phyloP scores from a whole-genome alignment of 371 early-diverging fungal species.

The Haplosporangium sp. region DNA sequence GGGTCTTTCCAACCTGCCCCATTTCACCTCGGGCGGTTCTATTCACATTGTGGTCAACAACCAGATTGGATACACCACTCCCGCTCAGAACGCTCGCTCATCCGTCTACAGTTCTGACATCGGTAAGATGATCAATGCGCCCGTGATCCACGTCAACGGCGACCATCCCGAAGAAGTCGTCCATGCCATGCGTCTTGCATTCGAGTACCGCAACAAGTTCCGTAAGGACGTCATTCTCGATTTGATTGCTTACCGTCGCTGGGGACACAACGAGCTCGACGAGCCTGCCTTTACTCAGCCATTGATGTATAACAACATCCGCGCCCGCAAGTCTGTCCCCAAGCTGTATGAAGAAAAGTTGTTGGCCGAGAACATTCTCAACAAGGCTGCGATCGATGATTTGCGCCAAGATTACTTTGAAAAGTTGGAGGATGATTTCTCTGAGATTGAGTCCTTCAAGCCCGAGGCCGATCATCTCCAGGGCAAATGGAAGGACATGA shows the following conservation, averaged over 20 bases:
- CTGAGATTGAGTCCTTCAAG: slow-evolving; percentile 64
- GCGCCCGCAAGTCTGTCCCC: slow-evolving; percentile 85
- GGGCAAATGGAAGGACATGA: slow-evolving; percentile 79
- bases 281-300: slow-evolving; percentile 98
- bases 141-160: slow-evolving; percentile 97
- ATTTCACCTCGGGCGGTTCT: slow-evolving; percentile 93
- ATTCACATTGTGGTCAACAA: slow-evolving; percentile 97
- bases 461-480: slow-evolving; percentile 72
- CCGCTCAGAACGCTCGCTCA: slow-evolving; percentile 91
- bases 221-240: slow-evolving; percentile 93
- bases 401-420: slow-evolving; percentile 67
- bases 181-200: slow-evolving; percentile 84
- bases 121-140: slow-evolving; percentile 94
- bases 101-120: slow-evolving; percentile 93
- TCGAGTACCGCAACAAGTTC: slow-evolving; percentile 92
- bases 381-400: slow-evolving; percentile 60
- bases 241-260: slow-evolving; percentile 91
- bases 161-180: slow-evolving; percentile 95
- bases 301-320: slow-evolving; percentile 93
- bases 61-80: slow-evolving; percentile 97
- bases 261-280: slow-evolving; percentile 98
- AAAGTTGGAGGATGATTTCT: slow-evolving; percentile 69
- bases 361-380: slow-evolving; percentile 52
- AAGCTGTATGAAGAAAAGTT: slow-evolving; percentile 81
- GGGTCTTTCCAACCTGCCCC: slow-evolving; percentile 91